A percentile compares a stretch with the other conserved stretches of the same genome.
phyloP scores from a whole-genome alignment of 805 yeast genomes.

The Lachancea fermentati region DNA sequence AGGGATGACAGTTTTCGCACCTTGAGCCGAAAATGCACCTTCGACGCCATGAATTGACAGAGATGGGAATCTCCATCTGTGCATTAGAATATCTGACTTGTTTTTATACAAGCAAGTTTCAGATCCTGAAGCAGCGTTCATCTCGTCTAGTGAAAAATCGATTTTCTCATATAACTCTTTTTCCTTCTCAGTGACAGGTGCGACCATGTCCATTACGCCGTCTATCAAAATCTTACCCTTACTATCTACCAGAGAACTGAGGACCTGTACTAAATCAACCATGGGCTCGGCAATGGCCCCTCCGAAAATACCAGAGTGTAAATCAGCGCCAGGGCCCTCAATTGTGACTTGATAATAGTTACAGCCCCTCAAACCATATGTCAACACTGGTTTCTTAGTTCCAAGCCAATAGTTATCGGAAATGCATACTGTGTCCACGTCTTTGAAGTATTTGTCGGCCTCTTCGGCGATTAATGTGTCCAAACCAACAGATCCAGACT shows the following conservation, averaged over 20 bases:
- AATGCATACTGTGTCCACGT: slow-evolving; percentile 90
- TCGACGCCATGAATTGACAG: slow-evolving; percentile 94
- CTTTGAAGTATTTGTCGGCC: slow-evolving; percentile 73
- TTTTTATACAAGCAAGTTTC: slow-evolving; percentile 70
- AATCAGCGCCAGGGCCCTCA: slow-evolving; percentile 92
- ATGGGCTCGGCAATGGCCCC: slow-evolving; percentile 97
- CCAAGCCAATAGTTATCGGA: slow-evolving; percentile 99
- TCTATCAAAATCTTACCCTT: slow-evolving; percentile 81
- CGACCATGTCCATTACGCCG: slow-evolving; percentile 91
- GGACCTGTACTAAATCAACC: slow-evolving; percentile 79
- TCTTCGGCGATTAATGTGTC: slow-evolving; percentile 78
- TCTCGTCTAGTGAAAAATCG: slow-evolving; percentile 77
- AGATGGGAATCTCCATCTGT: slow-evolving; percentile 98
- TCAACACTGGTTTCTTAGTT: slow-evolving; percentile 91
- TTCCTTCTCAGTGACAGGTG: slow-evolving; percentile 82
- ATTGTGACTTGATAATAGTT: slow-evolving; percentile 81
- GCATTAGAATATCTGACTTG: slow-evolving; percentile 86
- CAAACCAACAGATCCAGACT: slow-evolving; percentile 89
- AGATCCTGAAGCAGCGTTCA: slow-evolving; percentile 86
- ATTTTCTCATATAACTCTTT: slow-evolving; percentile 73
- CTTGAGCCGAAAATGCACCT: slow-evolving; percentile 92
- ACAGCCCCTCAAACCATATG: slow-evolving; percentile 96
- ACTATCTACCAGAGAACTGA: slow-evolving; percentile 71
- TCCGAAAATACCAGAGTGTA: slow-evolving; percentile 96
- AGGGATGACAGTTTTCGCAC: slow-evolving; percentile 98